Evolutionary conservation across 106 monocot species (phyloP).

Genomic region (Chionographis japonica): DNA sequence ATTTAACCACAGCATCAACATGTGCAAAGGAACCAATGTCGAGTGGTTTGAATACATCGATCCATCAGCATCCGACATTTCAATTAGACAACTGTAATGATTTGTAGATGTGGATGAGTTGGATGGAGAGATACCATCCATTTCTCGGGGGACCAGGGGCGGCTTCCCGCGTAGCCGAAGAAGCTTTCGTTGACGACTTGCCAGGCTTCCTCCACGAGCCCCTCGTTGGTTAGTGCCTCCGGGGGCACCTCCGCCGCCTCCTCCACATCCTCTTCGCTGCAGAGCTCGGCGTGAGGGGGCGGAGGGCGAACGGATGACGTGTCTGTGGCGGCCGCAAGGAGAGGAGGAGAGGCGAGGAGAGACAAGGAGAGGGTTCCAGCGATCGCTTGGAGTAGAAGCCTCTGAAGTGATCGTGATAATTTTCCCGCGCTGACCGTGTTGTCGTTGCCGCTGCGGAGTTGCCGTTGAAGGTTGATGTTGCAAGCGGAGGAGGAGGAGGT

Average conservation of each 20-base stretch:
- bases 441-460: conserved; percentile 1
- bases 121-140: conserved; percentile 48
- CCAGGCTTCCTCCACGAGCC: conserved; percentile 94
- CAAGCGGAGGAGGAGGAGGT: too few relatives aligned
- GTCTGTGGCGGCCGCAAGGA: conserved; percentile 10
- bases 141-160: conserved; percentile 70
- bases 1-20: too few relatives aligned
- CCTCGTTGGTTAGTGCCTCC: conserved; percentile 54
- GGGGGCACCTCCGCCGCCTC: conserved; percentile 16
- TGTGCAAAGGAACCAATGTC: too few relatives aligned
- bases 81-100: too few relatives aligned
- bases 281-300: conserved; percentile 20
- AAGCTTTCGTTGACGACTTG: conserved; percentile 88
- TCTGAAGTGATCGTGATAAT: conserved; percentile 2
- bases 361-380: conserved; percentile 34
- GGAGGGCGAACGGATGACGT: neutral
- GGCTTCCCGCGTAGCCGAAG: conserved; percentile 39
- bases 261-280: conserved; percentile 23
- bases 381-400: conserved; percentile 15
- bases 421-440: too few relatives aligned
- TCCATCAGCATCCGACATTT: too few relatives aligned
- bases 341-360: conserved; percentile 15
- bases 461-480: neutral
- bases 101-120: too few relatives aligned
- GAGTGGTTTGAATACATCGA: too few relatives aligned